A percentile compares a stretch with the other conserved stretches of the same genome.
Evolutionary conservation across 2,329 filamentous ascomycete genomes (phyloP).

Genomic region (Penicillium sp.): DNA sequence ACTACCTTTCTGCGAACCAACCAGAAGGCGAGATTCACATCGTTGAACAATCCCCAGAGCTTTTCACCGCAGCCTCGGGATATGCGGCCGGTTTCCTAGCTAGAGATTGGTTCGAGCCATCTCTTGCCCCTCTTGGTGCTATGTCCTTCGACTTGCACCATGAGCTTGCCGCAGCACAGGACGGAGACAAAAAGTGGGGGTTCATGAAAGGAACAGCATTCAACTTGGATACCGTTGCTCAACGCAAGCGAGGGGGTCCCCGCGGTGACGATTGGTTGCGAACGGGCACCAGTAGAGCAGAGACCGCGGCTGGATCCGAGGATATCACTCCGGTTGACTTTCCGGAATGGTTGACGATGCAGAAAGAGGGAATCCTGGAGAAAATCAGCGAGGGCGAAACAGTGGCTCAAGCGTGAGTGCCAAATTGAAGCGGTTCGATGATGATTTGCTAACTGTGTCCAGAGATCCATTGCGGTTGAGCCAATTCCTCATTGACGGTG

Average conservation of each 20-base stretch:
- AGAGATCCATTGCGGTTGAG: slow-evolving; percentile 68
- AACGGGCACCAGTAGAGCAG: slow-evolving; percentile 63
- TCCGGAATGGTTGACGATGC: slow-evolving; percentile 61
- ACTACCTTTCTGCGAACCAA: slow-evolving; percentile 60
- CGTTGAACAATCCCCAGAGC: slow-evolving; percentile 56
- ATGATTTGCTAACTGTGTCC: slow-evolving; percentile 2
- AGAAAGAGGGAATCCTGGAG: slow-evolving; percentile 58
- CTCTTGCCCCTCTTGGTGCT: slow-evolving; percentile 59
- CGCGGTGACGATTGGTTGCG: slow-evolving; percentile 65
- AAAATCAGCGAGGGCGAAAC: slow-evolving; percentile 61
- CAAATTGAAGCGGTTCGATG: not conserved
- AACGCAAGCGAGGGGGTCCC: slow-evolving; percentile 41
- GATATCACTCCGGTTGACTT: slow-evolving; percentile 38
- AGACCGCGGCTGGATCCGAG: slow-evolving; percentile 47
- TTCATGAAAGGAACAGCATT: slow-evolving; percentile 61
- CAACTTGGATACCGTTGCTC: slow-evolving; percentile 48
- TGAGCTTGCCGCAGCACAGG: slow-evolving; percentile 59
- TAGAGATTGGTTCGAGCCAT: slow-evolving; percentile 67
- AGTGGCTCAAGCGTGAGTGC: slow-evolving; percentile 63
- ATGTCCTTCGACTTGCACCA: slow-evolving; percentile 70
- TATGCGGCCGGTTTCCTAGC: slow-evolving; percentile 73
- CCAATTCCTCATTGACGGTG: slow-evolving; percentile 61
- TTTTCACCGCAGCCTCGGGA: slow-evolving; percentile 74
- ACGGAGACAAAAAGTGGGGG: slow-evolving; percentile 60
- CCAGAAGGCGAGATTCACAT: slow-evolving; percentile 52